These are phyloP conservation scores for Penicillium paneum DNA, from an alignment of 2,329 filamentous ascomycete genomes.

Conservation along the genomic window DNA sequence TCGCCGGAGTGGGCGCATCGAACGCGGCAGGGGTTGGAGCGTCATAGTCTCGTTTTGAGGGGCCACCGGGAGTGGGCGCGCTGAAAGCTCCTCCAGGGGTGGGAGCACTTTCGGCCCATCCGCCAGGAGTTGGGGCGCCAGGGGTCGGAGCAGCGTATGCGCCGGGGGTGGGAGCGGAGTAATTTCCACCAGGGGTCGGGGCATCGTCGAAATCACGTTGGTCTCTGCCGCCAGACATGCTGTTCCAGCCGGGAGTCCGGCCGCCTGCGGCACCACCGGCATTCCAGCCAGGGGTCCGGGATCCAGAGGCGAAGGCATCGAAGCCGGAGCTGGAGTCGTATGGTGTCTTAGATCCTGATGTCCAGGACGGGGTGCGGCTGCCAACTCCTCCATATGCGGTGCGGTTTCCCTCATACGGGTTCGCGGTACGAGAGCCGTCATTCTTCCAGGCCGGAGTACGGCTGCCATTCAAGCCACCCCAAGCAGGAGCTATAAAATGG, in stretches of 20 bases:
- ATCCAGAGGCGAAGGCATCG: slow-evolving; percentile 64
- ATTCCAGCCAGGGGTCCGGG: slow-evolving; percentile 72
- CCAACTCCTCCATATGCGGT: slow-evolving; percentile 68
- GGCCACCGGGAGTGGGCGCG: slow-evolving; percentile 44
- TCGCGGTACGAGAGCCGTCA: slow-evolving; percentile 52
- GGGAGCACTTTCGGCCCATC: slow-evolving; percentile 45
- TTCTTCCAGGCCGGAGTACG: slow-evolving; percentile 56
- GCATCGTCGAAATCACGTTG: slow-evolving; percentile 62
- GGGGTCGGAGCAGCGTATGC: slow-evolving; percentile 63
- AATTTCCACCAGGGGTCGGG: slow-evolving; percentile 66
- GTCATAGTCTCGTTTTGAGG: slow-evolving; percentile 27
- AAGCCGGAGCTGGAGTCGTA: slow-evolving; percentile 64
- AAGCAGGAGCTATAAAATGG: slow-evolving; percentile 39
- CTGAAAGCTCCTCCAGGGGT: slow-evolving; percentile 46
- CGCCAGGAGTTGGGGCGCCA: slow-evolving; percentile 54
- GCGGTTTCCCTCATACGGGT: slow-evolving; percentile 66
- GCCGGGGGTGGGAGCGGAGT: slow-evolving; percentile 66
- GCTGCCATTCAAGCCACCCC: slow-evolving; percentile 44
- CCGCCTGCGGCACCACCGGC: slow-evolving; percentile 51
- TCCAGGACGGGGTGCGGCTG: slow-evolving; percentile 73
- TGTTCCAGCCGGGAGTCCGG: slow-evolving; percentile 46
- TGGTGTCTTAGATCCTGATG: slow-evolving; percentile 71
- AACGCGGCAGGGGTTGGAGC: slow-evolving; percentile 27
- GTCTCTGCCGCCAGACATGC: slow-evolving; percentile 25
- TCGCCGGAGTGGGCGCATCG: slow-evolving; percentile 51